Evolutionary conservation across 2,329 filamentous ascomycete genomes (phyloP).

Genomic region (Penicillium sclerotigenum): DNA sequence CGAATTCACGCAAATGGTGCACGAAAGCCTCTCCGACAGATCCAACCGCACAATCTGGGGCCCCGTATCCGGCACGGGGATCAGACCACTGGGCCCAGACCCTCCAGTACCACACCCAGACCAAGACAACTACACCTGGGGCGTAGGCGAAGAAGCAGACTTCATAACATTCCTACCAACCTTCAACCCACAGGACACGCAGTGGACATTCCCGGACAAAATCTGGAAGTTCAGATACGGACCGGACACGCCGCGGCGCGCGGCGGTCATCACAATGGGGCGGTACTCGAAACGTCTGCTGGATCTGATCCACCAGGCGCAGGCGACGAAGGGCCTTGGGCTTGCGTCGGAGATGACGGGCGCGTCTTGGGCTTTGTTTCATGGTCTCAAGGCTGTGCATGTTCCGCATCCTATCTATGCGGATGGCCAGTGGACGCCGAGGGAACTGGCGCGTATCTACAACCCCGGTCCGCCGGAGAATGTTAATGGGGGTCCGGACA

Average conservation of each 20-base stretch:
- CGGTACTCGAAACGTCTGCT: slow-evolving; percentile 21
- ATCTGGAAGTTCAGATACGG: slow-evolving; percentile 23
- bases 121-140: slow-evolving; percentile 25
- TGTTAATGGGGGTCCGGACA: slow-evolving; percentile 45
- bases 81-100: slow-evolving; percentile 23
- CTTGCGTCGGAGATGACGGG: slow-evolving; percentile 78
- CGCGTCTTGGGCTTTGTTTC: slow-evolving; percentile 66
- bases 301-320: slow-evolving; percentile 65
- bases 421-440: slow-evolving; percentile 54
- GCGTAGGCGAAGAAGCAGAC: slow-evolving; percentile 24
- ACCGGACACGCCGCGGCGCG: slow-evolving; percentile 17
- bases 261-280: slow-evolving; percentile 23
- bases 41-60: slow-evolving; percentile 26
- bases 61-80: slow-evolving; percentile 20
- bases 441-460: slow-evolving; percentile 54
- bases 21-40: slow-evolving; percentile 27
- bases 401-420: slow-evolving; percentile 57
- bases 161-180: slow-evolving; percentile 22
- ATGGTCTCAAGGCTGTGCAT: slow-evolving; percentile 73
- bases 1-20: slow-evolving; percentile 65
- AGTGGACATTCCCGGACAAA: slow-evolving; percentile 21
- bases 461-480: slow-evolving; percentile 53
- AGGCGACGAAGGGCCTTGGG: slow-evolving; percentile 65
- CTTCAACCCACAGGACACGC: slow-evolving; percentile 22
- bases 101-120: slow-evolving; percentile 18